These are phyloP conservation scores for Orbilia quercus DNA, from an alignment of 2,329 filamentous ascomycete species.

Conservation along the genomic window DNA sequence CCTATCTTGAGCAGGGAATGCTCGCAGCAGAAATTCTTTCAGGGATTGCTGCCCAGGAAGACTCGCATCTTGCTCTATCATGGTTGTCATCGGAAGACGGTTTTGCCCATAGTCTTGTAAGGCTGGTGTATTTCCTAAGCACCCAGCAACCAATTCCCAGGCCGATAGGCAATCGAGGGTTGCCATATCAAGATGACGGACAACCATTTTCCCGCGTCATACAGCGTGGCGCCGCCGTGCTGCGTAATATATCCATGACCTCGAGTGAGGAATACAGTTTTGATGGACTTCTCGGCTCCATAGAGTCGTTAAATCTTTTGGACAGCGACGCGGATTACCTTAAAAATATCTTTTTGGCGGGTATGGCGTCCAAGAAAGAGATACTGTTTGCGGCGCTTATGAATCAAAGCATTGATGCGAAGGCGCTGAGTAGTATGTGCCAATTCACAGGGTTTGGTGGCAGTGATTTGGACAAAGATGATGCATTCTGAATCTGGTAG, in stretches of 20 bases:
- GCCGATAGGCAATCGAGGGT: conserved; percentile 63
- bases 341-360: conserved; percentile 68
- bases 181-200: conserved; percentile 58
- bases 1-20: conserved; percentile 90
- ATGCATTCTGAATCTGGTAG: conserved; percentile 18
- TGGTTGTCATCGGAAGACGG: conserved; percentile 88
- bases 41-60: conserved; percentile 76
- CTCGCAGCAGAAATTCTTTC: conserved; percentile 89
- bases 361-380: conserved; percentile 74
- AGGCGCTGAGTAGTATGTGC: conserved; percentile 46
- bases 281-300: conserved; percentile 67
- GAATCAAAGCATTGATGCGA: conserved; percentile 61
- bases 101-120: conserved; percentile 82
- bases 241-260: conserved; percentile 77
- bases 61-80: conserved; percentile 76
- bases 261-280: conserved; percentile 60
- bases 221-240: conserved; percentile 73
- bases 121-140: conserved; percentile 78
- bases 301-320: conserved; percentile 41
- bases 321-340: conserved; percentile 63
- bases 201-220: conserved; percentile 68
- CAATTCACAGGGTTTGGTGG: conserved; percentile 46
- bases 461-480: conserved; percentile 25
- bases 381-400: conserved; percentile 75
- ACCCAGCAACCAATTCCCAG: conserved; percentile 68